Conservation (phyloP, 805 yeast genomes). For the Babjeviella inositovora region DNA sequence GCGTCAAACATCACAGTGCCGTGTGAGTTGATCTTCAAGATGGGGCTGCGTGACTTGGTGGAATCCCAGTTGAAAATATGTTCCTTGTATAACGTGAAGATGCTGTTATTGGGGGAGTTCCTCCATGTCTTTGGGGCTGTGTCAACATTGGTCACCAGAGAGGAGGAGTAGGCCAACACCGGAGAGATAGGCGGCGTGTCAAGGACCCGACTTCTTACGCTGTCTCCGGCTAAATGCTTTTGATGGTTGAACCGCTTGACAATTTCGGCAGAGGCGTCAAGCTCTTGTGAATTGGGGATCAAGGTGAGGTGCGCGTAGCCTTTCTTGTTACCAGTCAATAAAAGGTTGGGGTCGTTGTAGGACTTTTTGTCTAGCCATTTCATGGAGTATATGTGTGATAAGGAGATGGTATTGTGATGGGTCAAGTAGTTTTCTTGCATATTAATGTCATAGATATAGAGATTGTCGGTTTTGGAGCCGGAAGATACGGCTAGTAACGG, state of each 20-base stretch:
- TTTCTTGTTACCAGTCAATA: constrained; percentile 62
- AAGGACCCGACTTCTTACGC: constrained; percentile 4
- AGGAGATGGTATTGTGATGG: constrained; percentile 40
- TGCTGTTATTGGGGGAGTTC: constrained; percentile 21
- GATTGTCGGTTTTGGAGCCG: constrained; percentile 23
- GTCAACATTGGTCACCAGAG: constrained; percentile 15
- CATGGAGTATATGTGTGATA: constrained; percentile 36
- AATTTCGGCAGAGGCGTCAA: constrained; percentile 49
- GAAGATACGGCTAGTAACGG: constrained; percentile 36
- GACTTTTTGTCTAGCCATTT: constrained; percentile 38
- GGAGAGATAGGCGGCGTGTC: constrained; percentile 6
- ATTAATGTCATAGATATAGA: constrained; percentile 33
- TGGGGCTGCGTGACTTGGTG: constrained; percentile 40
- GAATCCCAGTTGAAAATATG: constrained; percentile 69
- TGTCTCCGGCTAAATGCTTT: constrained; percentile 30
- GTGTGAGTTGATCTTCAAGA: constrained; percentile 29
- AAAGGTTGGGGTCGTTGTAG: constrained; percentile 14
- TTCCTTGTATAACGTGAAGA: constrained; percentile 52
- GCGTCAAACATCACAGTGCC: constrained; percentile 38
- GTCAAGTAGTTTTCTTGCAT: constrained; percentile 21
- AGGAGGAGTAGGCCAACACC: constrained; percentile 9
- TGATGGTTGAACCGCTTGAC: constrained; percentile 67
- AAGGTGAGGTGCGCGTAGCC: constrained; percentile 64
- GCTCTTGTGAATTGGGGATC: constrained; percentile 36
- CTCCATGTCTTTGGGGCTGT: constrained; percentile 23